Conservation (phyloP, 1,139 yeast species). For the Blastobotrys malaysiensis region DNA sequence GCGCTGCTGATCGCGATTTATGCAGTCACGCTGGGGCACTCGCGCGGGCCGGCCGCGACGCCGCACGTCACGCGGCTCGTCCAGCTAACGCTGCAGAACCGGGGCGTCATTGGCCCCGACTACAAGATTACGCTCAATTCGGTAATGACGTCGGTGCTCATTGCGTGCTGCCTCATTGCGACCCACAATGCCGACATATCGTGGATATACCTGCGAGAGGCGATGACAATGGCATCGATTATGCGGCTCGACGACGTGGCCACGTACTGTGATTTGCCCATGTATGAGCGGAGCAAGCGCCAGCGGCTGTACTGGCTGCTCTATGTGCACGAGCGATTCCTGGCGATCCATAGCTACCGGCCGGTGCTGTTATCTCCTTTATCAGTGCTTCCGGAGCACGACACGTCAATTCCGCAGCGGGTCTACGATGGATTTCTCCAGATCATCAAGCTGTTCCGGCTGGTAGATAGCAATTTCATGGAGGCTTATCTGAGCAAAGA, state of each 20-base stretch:
- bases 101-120: constrained; percentile 13
- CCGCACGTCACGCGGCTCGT: constrained; percentile 3
- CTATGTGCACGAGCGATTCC: constrained; percentile 17
- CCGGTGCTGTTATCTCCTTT: constrained; percentile 14
- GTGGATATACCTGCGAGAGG: constrained; percentile 18
- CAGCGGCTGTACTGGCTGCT: constrained; percentile 17
- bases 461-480: constrained; percentile 15
- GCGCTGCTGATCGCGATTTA: constrained; percentile 15
- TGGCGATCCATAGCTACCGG: constrained; percentile 16
- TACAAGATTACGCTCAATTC: constrained; percentile 2
- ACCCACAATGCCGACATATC: constrained; percentile 12
- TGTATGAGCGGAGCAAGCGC: constrained; percentile 13
- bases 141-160: constrained; percentile 12
- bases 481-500: constrained; percentile 10
- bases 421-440: constrained; percentile 16
- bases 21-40: constrained; percentile 14
- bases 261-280: background rate
- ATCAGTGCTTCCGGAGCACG: constrained; percentile 12
- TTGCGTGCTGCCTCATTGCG: constrained; percentile 13
- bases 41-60: constrained; percentile 3
- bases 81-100: constrained; percentile 8
- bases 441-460: constrained; percentile 16
- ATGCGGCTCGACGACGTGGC: constrained; percentile 10
- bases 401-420: constrained; percentile 10
- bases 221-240: constrained; percentile 15